Evolutionary conservation across 108 stramenopile genomes (phyloP), one percentile per base, ranked within the genome.

Genomic region (Licmophora abbreviata): DNA sequence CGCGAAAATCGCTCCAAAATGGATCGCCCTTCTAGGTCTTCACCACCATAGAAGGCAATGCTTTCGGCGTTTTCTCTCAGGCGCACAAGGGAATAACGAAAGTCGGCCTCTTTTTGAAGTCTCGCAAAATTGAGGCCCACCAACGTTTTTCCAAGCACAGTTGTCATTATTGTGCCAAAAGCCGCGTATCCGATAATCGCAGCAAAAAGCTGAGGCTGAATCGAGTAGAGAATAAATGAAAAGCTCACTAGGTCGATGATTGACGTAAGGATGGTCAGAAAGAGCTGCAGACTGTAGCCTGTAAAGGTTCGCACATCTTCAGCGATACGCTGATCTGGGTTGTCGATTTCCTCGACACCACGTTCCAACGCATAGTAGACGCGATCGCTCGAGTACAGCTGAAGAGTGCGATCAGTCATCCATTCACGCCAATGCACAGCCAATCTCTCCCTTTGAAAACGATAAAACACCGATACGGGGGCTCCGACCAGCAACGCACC

Each of bases 321-420:
- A 1, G 93, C 69, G n/a, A 97, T 92, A 33, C 94, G 78, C 58
- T 97, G 96, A 65, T 97, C 96, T 6, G 94, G 92, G 58, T 95
- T 97, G 55, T 94, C 93, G 25, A 87, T 81, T 29, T 68, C 51
- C 47, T 68, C 37, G n/a, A n/a, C n/a, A 21, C 70, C 68, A 15
- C 73, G 73, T 55, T 92, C 85, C 35, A 92, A 47, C 0, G 64
- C 62, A 57, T 92, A 92, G 47, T 83, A 92, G 15, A 85, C 90
- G 8, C 81, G 73, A 54, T 89, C 79, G n/a, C 71, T 68, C 14
- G 61, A 64, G 51, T 89, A 93, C 9, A 88, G 48, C 26, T 85
- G 66, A 11, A 93, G 43, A 31, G 75, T 79, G n/a, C 85, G 76
- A 41, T 74, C 69, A 0, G 94, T 95, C 91, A 95, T 93, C 92